phyloP scores from a whole-genome alignment of 2,329 filamentous ascomycete species.

The Penicillium sclerotiorum region DNA sequence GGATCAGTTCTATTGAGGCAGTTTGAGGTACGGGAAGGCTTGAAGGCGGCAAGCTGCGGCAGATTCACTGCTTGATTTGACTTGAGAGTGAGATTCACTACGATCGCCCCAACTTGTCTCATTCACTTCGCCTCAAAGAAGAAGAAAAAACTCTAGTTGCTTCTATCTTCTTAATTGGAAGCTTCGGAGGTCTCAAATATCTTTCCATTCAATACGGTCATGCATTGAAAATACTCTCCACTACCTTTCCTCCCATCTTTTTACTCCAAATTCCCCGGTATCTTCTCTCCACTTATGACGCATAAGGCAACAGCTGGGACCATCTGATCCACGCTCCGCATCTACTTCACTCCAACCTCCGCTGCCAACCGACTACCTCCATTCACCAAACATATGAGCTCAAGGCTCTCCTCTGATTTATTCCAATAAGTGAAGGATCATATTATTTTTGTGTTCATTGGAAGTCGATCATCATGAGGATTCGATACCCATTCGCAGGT shows the following conservation, averaged over 20 bases:
- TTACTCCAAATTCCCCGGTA: neutral
- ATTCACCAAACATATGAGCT: neutral
- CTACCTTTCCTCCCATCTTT: neutral
- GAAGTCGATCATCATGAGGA: slow-evolving; percentile 75
- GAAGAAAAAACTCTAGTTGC: neutral
- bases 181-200: neutral
- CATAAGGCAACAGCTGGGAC: slow-evolving; percentile 25
- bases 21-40: slow-evolving; percentile 39
- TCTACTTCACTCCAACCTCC: slow-evolving; percentile 3
- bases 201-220: neutral
- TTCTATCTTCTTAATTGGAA: neutral
- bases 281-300: slow-evolving; percentile 31
- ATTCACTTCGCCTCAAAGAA: neutral
- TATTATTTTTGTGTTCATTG: no score
- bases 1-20: slow-evolving; percentile 29
- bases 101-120: neutral
- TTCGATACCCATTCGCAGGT: slow-evolving; percentile 89
- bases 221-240: neutral
- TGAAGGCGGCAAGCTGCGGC: slow-evolving; percentile 35
- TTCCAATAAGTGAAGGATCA: no score
- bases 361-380: neutral
- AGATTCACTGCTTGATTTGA: no score
- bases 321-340: slow-evolving; percentile 21
- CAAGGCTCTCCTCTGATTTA: neutral
- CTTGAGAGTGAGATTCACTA: slow-evolving; percentile 6